A percentile compares a stretch with the other conserved stretches of the same genome.
Evolutionary conservation across 768 basidiomycete species (phyloP).

Genomic region (Boletellus emodensis): DNA sequence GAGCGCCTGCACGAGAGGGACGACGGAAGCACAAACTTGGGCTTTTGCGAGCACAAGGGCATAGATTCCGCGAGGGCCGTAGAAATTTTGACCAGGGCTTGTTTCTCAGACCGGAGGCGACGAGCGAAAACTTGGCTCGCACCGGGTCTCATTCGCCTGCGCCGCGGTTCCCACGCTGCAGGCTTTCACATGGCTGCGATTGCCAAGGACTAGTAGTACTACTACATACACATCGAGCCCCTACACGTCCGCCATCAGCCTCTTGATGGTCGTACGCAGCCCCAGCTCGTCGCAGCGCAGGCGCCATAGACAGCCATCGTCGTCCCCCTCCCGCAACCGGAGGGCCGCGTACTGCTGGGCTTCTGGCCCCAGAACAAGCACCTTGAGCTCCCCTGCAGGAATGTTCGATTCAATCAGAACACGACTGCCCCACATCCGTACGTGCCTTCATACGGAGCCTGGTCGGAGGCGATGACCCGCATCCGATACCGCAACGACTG

Average conservation of each 20-base stretch:
- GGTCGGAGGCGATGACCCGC: conserved; percentile 50
- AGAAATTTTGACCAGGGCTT: conserved; percentile 6
- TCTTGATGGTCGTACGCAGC: conserved; percentile 44
- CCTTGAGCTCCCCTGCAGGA: conserved; percentile 60
- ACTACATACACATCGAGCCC: no score
- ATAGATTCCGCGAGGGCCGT: conserved; percentile 43
- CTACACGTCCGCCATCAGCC: conserved; percentile 30
- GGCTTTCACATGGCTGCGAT: no score
- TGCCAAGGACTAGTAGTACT: neutral
- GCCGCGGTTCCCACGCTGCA: neutral
- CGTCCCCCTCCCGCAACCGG: conserved; percentile 60
- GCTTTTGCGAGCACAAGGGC: conserved; percentile 42
- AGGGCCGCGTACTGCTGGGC: conserved; percentile 36
- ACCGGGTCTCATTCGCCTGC: neutral
- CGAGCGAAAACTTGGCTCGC: neutral
- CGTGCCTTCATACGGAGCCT: conserved; percentile 59
- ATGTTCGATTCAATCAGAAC: conserved; percentile 1
- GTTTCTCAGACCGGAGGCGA: neutral
- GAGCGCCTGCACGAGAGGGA: neutral
- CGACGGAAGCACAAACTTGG: conserved; percentile 15
- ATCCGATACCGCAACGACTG: conserved; percentile 45
- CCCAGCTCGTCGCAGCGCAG: conserved; percentile 49
- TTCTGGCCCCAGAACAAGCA: conserved; percentile 39
- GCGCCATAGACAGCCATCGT: conserved; percentile 71
- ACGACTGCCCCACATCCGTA: neutral